phyloP scores from a whole-genome alignment of 345 rosid genomes.

The Erodium maritimum region DNA sequence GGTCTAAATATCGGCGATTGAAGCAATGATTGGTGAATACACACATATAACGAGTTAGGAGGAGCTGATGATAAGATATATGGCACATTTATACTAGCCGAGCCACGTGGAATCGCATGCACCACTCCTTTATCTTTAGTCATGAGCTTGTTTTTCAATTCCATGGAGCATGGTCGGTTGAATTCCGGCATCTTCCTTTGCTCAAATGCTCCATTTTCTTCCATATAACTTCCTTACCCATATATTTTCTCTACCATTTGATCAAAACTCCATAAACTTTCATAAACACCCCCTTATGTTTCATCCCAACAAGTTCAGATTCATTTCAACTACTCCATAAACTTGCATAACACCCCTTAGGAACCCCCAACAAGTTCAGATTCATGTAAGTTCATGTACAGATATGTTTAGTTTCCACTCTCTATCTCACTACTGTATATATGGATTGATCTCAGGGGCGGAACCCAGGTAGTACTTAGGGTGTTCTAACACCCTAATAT shows the following conservation, averaged over 20 bases:
- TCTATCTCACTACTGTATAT: too few relatives aligned
- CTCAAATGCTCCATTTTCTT: conserved; percentile 8
- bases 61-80: too few relatives aligned
- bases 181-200: conserved; percentile 35
- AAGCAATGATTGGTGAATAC: too few relatives aligned
- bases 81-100: neutral
- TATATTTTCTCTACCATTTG: conserved; percentile 1
- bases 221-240: neutral
- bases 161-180: conserved; percentile 41
- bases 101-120: conserved; percentile 24
- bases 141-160: conserved; percentile 7
- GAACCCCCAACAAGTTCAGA: neutral
- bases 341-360: neutral
- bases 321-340: neutral
- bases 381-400: neutral
- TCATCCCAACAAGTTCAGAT: neutral
- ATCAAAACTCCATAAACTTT: neutral
- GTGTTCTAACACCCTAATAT: too few relatives aligned
- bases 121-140: conserved; percentile 40
- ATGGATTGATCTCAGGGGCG: too few relatives aligned
- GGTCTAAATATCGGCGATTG: too few relatives aligned
- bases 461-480: too few relatives aligned
- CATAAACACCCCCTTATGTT: neutral
- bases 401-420: neutral
- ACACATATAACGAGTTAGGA: too few relatives aligned